A percentile compares a stretch with the other conserved stretches of the same genome.
These are phyloP conservation scores for Saccharomycopsis phalli DNA, from an alignment of 1,139 yeast genomes.

Conservation along the genomic window DNA sequence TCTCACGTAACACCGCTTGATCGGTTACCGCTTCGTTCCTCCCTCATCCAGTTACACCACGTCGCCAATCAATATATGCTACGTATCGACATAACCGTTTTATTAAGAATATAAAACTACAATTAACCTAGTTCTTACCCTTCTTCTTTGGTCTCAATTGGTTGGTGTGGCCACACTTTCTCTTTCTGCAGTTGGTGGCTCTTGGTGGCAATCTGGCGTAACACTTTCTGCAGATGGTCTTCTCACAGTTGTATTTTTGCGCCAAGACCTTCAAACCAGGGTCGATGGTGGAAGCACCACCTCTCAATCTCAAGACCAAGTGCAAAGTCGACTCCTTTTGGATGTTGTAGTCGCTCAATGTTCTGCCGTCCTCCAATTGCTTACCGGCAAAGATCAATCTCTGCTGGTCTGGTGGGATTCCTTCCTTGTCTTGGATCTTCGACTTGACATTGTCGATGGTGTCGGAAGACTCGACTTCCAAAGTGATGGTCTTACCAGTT, in stretches of 20 bases:
- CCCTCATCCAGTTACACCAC: too few relatives aligned
- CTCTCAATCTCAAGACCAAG: conserved; percentile 80
- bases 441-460: conserved; percentile 91
- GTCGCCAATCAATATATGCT: too few relatives aligned
- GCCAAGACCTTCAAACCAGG: conserved; percentile 99
- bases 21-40: too few relatives aligned
- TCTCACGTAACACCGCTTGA: too few relatives aligned
- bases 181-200: conserved; percentile 99
- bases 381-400: conserved; percentile 90
- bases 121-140: conserved; percentile 27
- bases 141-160: conserved; percentile 99
- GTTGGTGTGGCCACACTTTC: conserved; percentile 99
- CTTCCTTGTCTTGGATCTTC: conserved; percentile 92
- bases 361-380: conserved; percentile 91
- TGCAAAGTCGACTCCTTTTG: conserved; percentile 89
- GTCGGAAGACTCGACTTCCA: conserved; percentile 92
- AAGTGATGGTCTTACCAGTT: conserved; percentile 87
- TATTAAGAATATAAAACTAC: too few relatives aligned
- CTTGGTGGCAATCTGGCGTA: conserved; percentile 99
- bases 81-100: too few relatives aligned
- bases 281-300: conserved; percentile 97
- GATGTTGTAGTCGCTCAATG: conserved; percentile 88
- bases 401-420: conserved; percentile 93
- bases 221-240: conserved; percentile 98
- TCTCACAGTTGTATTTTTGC: conserved; percentile 99